These are phyloP conservation scores for Zygosaccharomyces bisporus DNA, from an alignment of 805 yeast species.

Conservation along the genomic window DNA sequence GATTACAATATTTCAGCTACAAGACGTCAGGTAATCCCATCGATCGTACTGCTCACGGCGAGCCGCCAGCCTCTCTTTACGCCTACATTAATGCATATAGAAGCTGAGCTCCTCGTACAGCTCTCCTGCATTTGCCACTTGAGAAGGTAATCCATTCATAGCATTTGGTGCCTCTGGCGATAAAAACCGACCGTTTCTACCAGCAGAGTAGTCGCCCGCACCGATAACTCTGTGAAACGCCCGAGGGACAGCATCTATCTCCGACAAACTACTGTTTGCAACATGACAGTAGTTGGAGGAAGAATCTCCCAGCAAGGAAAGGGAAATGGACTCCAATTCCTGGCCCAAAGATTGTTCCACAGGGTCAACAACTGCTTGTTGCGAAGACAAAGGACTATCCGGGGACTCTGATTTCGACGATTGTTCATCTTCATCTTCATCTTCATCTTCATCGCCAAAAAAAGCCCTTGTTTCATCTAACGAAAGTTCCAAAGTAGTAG, in stretches of 20 bases:
- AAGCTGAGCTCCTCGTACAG: slow-evolving; percentile 27
- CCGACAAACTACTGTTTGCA: slow-evolving; percentile 8
- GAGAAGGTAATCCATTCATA: slow-evolving; percentile 15
- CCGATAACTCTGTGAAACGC: slow-evolving; percentile 12
- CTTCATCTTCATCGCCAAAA: background rate
- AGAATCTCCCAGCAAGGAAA: slow-evolving; percentile 12
- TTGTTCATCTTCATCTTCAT: no score
- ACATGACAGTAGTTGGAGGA: slow-evolving; percentile 12
- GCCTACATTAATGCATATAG: slow-evolving; percentile 21
- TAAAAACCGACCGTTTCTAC: background rate
- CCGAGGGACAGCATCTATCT: slow-evolving; percentile 15
- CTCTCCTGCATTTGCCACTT: slow-evolving; percentile 15
- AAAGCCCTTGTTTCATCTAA: background rate
- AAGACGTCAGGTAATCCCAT: no score
- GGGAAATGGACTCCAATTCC: slow-evolving; percentile 14
- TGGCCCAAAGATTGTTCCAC: slow-evolving; percentile 8
- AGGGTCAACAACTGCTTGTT: background rate
- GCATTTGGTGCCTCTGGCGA: slow-evolving; percentile 1
- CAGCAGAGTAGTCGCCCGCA: slow-evolving; percentile 3
- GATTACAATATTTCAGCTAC: background rate
- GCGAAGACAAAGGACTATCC: slow-evolving; percentile 1
- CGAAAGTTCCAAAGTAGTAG: slow-evolving; percentile 1
- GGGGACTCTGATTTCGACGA: background rate
- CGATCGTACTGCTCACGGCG: no score
- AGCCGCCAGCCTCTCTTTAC: no score